Evolutionary conservation across 2,329 filamentous ascomycete species (phyloP), one percentile per base, ranked within the genome.

Genomic region (Trichoderma sp.): DNA sequence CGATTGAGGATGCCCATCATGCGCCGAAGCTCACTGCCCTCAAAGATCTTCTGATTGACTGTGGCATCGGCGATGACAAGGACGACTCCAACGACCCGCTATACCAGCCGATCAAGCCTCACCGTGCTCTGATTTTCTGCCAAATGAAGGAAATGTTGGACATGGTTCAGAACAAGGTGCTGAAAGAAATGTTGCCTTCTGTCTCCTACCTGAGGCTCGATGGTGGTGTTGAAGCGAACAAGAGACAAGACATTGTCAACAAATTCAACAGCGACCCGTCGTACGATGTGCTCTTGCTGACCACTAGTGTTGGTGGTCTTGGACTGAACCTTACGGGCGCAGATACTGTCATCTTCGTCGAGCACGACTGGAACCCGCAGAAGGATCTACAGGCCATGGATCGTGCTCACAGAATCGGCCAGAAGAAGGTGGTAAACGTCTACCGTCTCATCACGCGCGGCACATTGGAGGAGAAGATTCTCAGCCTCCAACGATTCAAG

Each of bases 81-180:
- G 84, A 84, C n/a, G 87, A 88, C 66, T 82, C 84, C 1, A 88
- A 84, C 67, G 88, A 90, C 72, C 88, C 88, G 2, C 83, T 90
- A 17, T 90, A 90, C 77, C 88, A 93, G 80, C 97, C 95, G 53
- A 97, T 99, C 80, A 97, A 96, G 73, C 96, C 95, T 34, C 96
- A 99, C 80, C 93, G 96, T 58, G 97, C 96, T 0, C 88, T 99
- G 32, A 92, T 99, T 75, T 99, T 99, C 86, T 99, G 96, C 78
- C 96, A 99, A 81, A 98, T 99, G 94, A 99, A 99, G 83, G 96
- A 99, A 81, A 99, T 99, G 97, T 87, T 99, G 28, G 96, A 99
- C 81, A 98, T 99, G 89, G 97, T 99, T 3, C 95, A 98, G 79
- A 94, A 92, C 77, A 95, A 95, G 71, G 96, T 99, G 1, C 84